phyloP scores from a whole-genome alignment of 371 early-diverging fungal genomes.

The Mucor racemosus region DNA sequence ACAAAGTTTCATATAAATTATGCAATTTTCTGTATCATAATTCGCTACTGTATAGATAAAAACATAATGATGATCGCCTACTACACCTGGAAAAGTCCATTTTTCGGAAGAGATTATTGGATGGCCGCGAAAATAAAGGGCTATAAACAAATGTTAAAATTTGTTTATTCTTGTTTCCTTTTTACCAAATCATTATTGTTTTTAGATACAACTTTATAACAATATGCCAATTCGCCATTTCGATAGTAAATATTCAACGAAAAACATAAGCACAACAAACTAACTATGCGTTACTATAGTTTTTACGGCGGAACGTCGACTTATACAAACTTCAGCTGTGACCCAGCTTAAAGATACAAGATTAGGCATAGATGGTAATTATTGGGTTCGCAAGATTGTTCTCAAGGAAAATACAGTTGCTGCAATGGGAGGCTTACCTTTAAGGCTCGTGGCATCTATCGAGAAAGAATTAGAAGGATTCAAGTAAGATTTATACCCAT shows the following conservation, averaged over 20 bases:
- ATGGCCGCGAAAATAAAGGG: too few species aligned
- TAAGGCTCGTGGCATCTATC: conserved; percentile 61
- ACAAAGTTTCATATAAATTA: too few species aligned
- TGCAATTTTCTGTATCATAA: too few species aligned
- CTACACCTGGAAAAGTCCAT: too few species aligned
- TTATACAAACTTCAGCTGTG: conserved; percentile 65
- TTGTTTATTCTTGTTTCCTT: too few species aligned
- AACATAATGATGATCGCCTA: too few species aligned
- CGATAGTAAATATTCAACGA: conserved; percentile 49
- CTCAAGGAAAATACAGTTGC: conserved; percentile 62
- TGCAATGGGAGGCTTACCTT: conserved; percentile 80
- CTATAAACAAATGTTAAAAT: too few species aligned
- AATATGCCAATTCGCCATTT: conserved; percentile 66
- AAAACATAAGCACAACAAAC: background rate
- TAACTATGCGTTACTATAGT: conserved; percentile 33
- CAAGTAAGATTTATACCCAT: conserved; percentile 44
- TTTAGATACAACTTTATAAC: background rate
- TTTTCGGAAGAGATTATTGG: too few species aligned
- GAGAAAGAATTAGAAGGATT: conserved; percentile 69
- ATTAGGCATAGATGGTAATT: conserved; percentile 79
- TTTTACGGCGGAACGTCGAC: conserved; percentile 65
- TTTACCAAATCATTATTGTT: too few species aligned
- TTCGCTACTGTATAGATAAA: too few species aligned
- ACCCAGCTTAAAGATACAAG: conserved; percentile 66
- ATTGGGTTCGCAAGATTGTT: conserved; percentile 74